Conservation (phyloP, 2,329 filamentous ascomycete genomes). For the Apiospora hydei region DNA sequence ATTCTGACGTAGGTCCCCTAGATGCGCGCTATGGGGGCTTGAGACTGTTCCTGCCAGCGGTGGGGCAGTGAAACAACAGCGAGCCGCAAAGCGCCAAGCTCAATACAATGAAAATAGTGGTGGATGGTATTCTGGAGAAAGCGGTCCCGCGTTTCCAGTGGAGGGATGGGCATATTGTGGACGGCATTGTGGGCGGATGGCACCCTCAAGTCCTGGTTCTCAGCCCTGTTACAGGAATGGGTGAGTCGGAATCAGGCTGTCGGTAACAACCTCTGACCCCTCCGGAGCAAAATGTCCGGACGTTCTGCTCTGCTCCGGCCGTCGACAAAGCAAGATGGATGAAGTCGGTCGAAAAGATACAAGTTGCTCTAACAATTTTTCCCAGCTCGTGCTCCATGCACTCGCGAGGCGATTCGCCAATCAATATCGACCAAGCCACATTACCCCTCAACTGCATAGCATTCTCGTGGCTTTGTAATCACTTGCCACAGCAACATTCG, state of each 20-base stretch:
- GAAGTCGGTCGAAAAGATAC: slow-evolving; percentile 28
- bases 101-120: neutral
- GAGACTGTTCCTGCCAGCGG: neutral
- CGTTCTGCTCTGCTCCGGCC: neutral
- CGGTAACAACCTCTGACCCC: neutral
- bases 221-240: slow-evolving; percentile 7
- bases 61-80: neutral
- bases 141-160: neutral
- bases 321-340: neutral
- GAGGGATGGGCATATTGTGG: neutral
- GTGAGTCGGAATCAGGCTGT: no score
- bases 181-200: neutral
- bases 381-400: neutral
- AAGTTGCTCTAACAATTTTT: slow-evolving; percentile 35
- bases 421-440: neutral
- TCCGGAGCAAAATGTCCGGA: neutral
- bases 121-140: slow-evolving; percentile 9
- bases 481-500: neutral
- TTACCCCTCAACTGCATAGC: neutral
- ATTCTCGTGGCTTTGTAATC: neutral
- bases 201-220: neutral
- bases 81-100: slow-evolving; percentile 10
- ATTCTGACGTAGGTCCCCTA: slow-evolving; percentile 13
- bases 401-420: neutral
- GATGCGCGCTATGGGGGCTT: neutral